Base-by-base conservation (phyloP, 2,329 filamentous ascomycete genomes). In the Simplicillium sp. region DNA sequence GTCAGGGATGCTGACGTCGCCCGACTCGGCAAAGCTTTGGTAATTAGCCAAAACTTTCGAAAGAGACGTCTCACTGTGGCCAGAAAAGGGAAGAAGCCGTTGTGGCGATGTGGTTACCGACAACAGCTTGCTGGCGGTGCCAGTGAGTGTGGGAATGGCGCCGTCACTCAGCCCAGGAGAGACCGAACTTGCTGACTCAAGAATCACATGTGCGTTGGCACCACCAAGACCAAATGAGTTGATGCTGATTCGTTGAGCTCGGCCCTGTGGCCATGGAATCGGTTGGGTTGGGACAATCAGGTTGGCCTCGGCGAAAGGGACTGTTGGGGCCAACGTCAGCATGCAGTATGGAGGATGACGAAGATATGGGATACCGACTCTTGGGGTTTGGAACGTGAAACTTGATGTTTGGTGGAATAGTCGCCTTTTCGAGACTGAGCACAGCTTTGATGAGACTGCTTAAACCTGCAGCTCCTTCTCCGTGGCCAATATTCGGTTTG, bases 201-300 rank as follows among this genome's bases (percentile, higher is more conserved):
- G 17, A 18, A 59, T 28, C 5, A 56, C 54, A 34, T 67, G 64
- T 1, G 52, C 60, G 37, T 66, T 65, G 4, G 57, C 46, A 0
- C 65, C 63, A 0, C 64, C 65, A 29, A 59, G 60, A 3, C 65
- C 63, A 42, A 65, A 68, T 0, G 50, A 56, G 45, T 65, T 66
- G 34, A 67, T 49, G 29, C 54, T 55, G 4, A 59, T 46, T 4
- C 61, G 49, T 31, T 57, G 50, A 1, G 8, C 4, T 5, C 51
- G 40, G n/a, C 45, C 44, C 3, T 18, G 2, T 0, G 60, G 60
- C 51, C 51, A 64, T 2, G 50, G 36, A 0, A 36, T 47, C 0
- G 53, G 37, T 31, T 52, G 46, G 0, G 41, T 37, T 0, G 59
- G 57, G 0, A 61, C 57, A 2, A 6, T 39, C 3, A 59, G 44